These are phyloP conservation scores for Aspergillus carbonarius DNA, from an alignment of 2,329 filamentous ascomycete genomes.

Conservation along the genomic window DNA sequence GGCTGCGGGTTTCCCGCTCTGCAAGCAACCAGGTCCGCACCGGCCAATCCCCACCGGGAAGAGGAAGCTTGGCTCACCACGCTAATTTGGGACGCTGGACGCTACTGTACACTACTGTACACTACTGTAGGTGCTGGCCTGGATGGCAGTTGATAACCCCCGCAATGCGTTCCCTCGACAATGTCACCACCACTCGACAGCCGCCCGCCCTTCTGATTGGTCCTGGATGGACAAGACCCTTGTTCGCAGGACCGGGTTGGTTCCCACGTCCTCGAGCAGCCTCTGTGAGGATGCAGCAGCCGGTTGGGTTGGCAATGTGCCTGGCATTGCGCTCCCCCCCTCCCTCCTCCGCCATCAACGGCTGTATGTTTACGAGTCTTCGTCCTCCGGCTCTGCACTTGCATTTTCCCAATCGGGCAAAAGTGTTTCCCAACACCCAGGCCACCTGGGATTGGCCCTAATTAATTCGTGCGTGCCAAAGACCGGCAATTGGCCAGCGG, in stretches of 20 bases:
- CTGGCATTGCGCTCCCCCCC: conserved; percentile 2
- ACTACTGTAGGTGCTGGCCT: conserved; percentile 16
- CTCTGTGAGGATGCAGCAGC: not conserved
- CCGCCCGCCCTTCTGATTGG: conserved; percentile 8
- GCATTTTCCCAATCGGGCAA: conserved; percentile 17
- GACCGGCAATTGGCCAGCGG: not conserved
- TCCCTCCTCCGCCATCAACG: conserved; percentile 5
- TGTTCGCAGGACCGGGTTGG: not conserved
- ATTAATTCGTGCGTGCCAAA: not conserved
- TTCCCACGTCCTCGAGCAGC: not conserved
- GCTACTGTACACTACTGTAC: conserved; percentile 8
- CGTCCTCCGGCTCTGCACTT: not conserved
- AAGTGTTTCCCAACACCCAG: not conserved
- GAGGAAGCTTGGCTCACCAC: conserved; percentile 26
- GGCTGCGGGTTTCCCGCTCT: conserved; percentile 24
- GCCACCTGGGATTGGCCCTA: not conserved
- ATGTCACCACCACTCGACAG: not conserved
- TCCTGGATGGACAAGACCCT: conserved; percentile 1
- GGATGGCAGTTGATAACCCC: conserved; percentile 4
- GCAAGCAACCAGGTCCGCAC: conserved; percentile 15
- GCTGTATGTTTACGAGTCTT: not conserved
- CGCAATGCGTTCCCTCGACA: conserved; percentile 6
- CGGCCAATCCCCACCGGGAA: conserved; percentile 17
- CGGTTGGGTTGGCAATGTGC: conserved; percentile 4
- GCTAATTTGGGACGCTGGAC: conserved; percentile 15